A percentile compares a stretch with the other conserved stretches of the same genome.
phyloP scores from a whole-genome alignment of 108 stramenopile genomes.

The Nitzschia sp. region DNA sequence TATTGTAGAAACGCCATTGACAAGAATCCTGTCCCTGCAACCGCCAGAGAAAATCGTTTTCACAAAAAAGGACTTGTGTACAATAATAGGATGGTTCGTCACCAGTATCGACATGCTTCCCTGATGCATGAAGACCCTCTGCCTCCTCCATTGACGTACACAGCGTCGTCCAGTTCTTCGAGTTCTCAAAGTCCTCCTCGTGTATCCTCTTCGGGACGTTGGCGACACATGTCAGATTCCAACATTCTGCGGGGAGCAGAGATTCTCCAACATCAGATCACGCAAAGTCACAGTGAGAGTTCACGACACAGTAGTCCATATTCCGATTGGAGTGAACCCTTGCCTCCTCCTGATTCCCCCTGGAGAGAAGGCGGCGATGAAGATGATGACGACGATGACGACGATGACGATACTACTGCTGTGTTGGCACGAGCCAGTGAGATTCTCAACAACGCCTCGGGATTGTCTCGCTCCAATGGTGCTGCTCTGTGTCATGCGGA shows the following conservation, averaged over 20 bases:
- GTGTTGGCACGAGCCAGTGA: background rate
- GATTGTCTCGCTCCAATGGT: background rate
- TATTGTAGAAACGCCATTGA: no score
- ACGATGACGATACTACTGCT: conserved; percentile 4
- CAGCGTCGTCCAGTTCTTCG: background rate
- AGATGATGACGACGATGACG: conserved; percentile 5
- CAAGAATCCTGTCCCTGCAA: no score
- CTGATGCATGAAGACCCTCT: no score
- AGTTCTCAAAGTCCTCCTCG: background rate
- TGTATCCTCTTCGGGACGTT: background rate
- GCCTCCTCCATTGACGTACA: background rate
- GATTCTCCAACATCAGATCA: conserved; percentile 17
- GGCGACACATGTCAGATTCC: conserved; percentile 3
- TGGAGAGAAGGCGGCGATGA: background rate
- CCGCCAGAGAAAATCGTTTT: no score
- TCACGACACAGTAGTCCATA: background rate
- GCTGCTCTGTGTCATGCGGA: background rate
- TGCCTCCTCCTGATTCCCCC: conserved; percentile 2
- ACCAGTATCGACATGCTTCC: no score
- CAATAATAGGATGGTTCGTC: no score
- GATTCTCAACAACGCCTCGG: background rate
- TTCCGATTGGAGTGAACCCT: conserved; percentile 17
- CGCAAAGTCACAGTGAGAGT: background rate
- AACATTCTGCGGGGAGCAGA: conserved; percentile 21
- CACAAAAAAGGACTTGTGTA: no score